A percentile compares a stretch with the other conserved stretches of the same genome.
Conservation (phyloP, 2,329 filamentous ascomycete genomes). For the Bimuria novae-zelandiae region DNA sequence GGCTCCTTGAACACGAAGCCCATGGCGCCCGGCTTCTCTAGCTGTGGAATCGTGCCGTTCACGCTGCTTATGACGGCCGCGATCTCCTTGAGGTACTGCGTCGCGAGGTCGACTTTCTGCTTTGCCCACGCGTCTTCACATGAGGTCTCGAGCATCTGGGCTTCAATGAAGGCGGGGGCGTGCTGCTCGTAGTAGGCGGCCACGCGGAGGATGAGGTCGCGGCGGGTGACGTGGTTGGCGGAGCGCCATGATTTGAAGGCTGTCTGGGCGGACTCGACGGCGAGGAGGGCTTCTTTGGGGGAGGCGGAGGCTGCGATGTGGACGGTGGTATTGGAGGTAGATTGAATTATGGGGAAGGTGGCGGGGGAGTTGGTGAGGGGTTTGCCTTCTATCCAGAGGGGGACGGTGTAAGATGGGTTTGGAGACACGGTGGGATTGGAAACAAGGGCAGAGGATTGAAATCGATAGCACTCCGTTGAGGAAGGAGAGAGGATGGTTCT, state of each 20-base stretch:
- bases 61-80: slow-evolving; percentile 19
- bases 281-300: slow-evolving; percentile 19
- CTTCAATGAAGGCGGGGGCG: slow-evolving; percentile 24
- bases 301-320: slow-evolving; percentile 31
- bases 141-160: slow-evolving; percentile 37
- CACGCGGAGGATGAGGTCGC: slow-evolving; percentile 32
- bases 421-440: slow-evolving; percentile 12
- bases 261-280: slow-evolving; percentile 30
- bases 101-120: slow-evolving; percentile 36
- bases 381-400: slow-evolving; percentile 32
- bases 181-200: slow-evolving; percentile 34
- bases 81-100: slow-evolving; percentile 29
- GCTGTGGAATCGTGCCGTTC: slow-evolving; percentile 27
- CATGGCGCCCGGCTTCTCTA: slow-evolving; percentile 32
- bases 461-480: neutral
- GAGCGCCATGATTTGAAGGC: slow-evolving; percentile 39
- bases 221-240: slow-evolving; percentile 27
- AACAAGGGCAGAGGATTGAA: neutral
- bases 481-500: neutral
- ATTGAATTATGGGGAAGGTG: slow-evolving; percentile 27
- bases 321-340: slow-evolving; percentile 23
- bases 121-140: slow-evolving; percentile 47
- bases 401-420: slow-evolving; percentile 24
- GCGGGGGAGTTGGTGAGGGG: slow-evolving; percentile 17
- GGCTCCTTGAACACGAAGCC: slow-evolving; percentile 40